Evolutionary conservation across 495 filamentous ascomycete genomes (phyloP).

Genomic region (Aspergillus nanangensis): DNA sequence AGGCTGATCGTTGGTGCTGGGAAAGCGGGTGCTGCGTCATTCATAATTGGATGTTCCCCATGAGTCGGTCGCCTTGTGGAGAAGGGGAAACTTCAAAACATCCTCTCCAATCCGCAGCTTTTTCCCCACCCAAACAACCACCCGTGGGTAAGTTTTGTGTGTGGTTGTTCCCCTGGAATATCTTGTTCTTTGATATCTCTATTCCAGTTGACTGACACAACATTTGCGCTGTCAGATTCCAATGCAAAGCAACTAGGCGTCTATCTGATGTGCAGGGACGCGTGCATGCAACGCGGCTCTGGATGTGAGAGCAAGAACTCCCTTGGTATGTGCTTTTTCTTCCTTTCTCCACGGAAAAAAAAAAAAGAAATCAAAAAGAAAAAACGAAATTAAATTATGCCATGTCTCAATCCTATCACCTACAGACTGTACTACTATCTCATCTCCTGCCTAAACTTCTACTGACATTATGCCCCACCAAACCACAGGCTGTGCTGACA

Average conservation of each 20-base stretch:
- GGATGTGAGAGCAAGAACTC: conserved; percentile 26
- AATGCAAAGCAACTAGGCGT: no score
- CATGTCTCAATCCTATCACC: no score
- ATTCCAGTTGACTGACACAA: neutral
- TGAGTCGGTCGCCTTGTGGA: no score
- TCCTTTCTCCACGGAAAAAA: neutral
- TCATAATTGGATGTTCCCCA: conserved; percentile 18
- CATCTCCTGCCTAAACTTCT: neutral
- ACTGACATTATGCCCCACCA: conserved; percentile 9
- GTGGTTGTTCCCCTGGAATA: neutral
- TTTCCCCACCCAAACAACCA: conserved; percentile 11
- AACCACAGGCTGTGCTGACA: conserved; percentile 28
- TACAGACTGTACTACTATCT: no score
- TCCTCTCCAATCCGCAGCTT: conserved; percentile 17
- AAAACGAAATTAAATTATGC: no score
- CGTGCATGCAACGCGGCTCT: conserved; percentile 21
- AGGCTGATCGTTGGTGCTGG: conserved; percentile 37
- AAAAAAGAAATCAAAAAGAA: no score
- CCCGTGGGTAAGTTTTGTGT: conserved; percentile 6
- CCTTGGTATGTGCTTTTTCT: conserved; percentile 22
- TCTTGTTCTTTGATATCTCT: neutral
- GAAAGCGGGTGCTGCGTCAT: conserved; percentile 38
- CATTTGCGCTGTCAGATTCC: neutral
- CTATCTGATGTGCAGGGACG: conserved; percentile 17
- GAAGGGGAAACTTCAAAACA: conserved; percentile 41